A percentile compares a stretch with the other conserved stretches of the same genome.
These are phyloP conservation scores for Aspergillus spinulosporus DNA, from an alignment of 2,329 filamentous ascomycete genomes.

Conservation along the genomic window DNA sequence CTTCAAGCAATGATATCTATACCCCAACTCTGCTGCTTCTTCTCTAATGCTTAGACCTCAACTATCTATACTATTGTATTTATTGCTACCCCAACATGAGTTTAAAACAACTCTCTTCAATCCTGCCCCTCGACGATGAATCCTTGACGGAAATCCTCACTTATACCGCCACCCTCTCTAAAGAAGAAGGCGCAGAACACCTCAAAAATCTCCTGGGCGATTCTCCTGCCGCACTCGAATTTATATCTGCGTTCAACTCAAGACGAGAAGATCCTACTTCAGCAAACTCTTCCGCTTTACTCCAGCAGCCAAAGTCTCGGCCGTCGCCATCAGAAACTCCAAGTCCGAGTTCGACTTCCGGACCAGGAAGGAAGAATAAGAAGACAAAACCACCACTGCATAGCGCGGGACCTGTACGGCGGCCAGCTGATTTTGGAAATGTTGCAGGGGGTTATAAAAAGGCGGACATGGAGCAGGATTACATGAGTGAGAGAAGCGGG, in stretches of 20 bases:
- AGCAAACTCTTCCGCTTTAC: neutral
- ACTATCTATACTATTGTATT: too few species aligned
- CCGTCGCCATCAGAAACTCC: constrained; percentile 4
- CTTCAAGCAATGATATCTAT: neutral
- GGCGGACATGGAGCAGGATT: constrained; percentile 68
- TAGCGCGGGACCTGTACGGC: constrained; percentile 60
- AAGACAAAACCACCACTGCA: constrained; percentile 65
- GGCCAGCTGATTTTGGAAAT: constrained; percentile 64
- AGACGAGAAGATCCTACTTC: constrained; percentile 45
- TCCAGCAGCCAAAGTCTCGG: neutral
- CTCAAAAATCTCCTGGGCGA: constrained; percentile 87
- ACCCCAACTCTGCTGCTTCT: neutral
- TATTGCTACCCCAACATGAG: constrained; percentile 23
- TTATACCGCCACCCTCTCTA: constrained; percentile 76
- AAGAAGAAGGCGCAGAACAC: constrained; percentile 75
- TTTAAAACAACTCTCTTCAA: constrained; percentile 32
- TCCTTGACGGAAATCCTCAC: constrained; percentile 81
- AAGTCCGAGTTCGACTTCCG: constrained; percentile 2
- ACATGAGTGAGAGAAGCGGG: constrained; percentile 57
- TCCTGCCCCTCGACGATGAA: constrained; percentile 81
- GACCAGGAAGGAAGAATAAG: constrained; percentile 41
- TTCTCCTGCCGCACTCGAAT: constrained; percentile 71
- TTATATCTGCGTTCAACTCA: constrained; percentile 74
- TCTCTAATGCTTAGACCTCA: neutral
- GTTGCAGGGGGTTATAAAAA: constrained; percentile 73